Evolutionary conservation across 2,329 filamentous ascomycete species (phyloP).

Genomic region (Cladorrhinum sp.): DNA sequence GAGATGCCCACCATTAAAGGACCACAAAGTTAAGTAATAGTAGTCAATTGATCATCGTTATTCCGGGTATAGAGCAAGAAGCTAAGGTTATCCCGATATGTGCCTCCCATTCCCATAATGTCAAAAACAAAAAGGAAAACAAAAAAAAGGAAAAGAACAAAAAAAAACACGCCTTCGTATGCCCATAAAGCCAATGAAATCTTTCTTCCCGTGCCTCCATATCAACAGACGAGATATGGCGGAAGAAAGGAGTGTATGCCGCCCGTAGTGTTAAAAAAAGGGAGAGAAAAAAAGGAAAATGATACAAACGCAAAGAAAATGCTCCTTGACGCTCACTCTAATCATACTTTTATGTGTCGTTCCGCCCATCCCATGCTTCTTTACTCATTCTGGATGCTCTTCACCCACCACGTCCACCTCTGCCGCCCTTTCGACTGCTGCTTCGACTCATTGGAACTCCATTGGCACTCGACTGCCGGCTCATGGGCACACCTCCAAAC

Average conservation of each 20-base stretch:
- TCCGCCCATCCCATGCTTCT: neutral
- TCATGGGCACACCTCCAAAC: constrained; percentile 55
- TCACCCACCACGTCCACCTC: constrained; percentile 24
- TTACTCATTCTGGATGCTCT: no score
- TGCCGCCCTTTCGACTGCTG: constrained; percentile 46
- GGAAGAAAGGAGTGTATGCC: neutral
- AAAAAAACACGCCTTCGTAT: constrained; percentile 7
- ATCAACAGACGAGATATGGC: neutral
- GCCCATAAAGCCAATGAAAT: neutral
- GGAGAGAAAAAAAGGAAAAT: neutral
- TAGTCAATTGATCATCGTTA: constrained; percentile 5
- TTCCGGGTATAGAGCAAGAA: constrained; percentile 20
- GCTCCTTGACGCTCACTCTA: neutral
- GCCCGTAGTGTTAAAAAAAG: neutral
- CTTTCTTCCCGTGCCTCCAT: neutral
- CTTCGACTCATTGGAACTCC: constrained; percentile 35
- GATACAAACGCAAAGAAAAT: neutral
- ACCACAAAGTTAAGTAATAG: neutral
- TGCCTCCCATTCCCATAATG: constrained; percentile 3
- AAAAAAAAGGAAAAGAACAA: neutral
- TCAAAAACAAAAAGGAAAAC: neutral
- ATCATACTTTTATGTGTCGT: neutral
- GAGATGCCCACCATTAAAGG: no score
- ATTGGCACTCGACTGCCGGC: constrained; percentile 47
- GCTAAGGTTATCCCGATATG: constrained; percentile 3